phyloP scores from a whole-genome alignment of 2,329 filamentous ascomycete species.

The Leptographium procerum region DNA sequence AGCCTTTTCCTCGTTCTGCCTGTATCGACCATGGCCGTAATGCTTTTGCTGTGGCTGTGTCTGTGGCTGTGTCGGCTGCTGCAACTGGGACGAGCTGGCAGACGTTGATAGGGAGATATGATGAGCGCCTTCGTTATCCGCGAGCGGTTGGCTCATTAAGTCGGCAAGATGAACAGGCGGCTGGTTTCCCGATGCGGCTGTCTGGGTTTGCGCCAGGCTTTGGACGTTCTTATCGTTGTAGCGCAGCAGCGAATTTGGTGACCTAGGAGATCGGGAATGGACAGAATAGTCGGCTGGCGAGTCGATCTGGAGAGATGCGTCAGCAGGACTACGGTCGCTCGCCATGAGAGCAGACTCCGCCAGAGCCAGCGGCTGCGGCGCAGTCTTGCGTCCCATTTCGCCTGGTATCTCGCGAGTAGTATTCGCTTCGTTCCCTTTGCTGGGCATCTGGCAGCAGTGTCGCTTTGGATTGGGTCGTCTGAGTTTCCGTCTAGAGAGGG shows the following conservation, averaged over 20 bases:
- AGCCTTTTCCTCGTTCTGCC: slow-evolving; percentile 28
- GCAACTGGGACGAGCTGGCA: slow-evolving; percentile 2
- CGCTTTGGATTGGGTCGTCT: not conserved
- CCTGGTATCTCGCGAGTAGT: not conserved
- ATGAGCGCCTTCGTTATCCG: slow-evolving; percentile 16
- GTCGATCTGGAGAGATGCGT: slow-evolving; percentile 20
- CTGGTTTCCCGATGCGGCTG: not conserved
- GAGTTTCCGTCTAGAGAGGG: not conserved
- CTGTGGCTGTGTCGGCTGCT: slow-evolving; percentile 1
- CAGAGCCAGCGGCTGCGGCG: slow-evolving; percentile 46
- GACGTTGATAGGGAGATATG: slow-evolving; percentile 15
- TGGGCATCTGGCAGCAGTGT: not conserved
- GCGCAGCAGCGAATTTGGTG: slow-evolving; percentile 32
- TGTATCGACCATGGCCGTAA: slow-evolving; percentile 11
- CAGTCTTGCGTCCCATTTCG: slow-evolving; percentile 46
- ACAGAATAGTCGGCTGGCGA: slow-evolving; percentile 23
- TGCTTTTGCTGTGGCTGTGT: slow-evolving; percentile 14
- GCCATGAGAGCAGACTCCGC: slow-evolving; percentile 25
- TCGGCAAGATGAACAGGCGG: slow-evolving; percentile 21
- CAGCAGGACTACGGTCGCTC: slow-evolving; percentile 22
- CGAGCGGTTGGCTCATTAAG: slow-evolving; percentile 17
- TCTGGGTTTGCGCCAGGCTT: slow-evolving; percentile 5
- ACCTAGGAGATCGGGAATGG: slow-evolving; percentile 27
- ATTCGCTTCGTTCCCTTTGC: not conserved
- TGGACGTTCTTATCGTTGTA: slow-evolving; percentile 26